A percentile compares a stretch with the other conserved stretches of the same genome.
Conservation (phyloP, 805 yeast genomes). For the Wickerhamiella alocasiicola region DNA sequence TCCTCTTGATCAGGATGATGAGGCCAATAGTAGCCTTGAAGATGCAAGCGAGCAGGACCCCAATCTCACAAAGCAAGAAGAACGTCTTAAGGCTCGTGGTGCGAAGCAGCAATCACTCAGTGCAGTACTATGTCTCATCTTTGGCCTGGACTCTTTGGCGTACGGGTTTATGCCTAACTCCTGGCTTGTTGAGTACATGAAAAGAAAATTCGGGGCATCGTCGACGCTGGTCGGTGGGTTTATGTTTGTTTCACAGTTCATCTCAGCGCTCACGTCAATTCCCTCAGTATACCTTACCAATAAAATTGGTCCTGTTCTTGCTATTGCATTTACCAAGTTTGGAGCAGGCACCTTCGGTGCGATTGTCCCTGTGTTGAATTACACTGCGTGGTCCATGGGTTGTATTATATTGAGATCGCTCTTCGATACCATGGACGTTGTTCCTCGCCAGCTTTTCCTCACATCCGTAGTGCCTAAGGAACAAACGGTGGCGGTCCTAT, state of each 20-base stretch:
- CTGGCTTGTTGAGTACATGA: slow-evolving; percentile 78
- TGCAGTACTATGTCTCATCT: slow-evolving; percentile 25
- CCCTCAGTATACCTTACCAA: slow-evolving; percentile 66
- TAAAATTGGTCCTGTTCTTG: slow-evolving; percentile 61
- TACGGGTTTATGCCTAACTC: slow-evolving; percentile 80
- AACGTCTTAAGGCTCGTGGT: background rate
- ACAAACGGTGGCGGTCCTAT: slow-evolving; percentile 58
- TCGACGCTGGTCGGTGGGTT: slow-evolving; percentile 50
- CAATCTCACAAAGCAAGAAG: background rate
- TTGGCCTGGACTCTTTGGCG: slow-evolving; percentile 79
- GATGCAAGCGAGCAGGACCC: background rate
- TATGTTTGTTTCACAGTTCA: slow-evolving; percentile 19
- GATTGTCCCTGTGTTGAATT: slow-evolving; percentile 37
- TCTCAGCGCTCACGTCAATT: slow-evolving; percentile 41
- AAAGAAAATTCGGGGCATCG: slow-evolving; percentile 39
- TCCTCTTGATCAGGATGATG: background rate
- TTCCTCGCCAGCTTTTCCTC: slow-evolving; percentile 73
- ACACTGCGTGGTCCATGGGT: slow-evolving; percentile 35
- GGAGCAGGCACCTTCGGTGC: slow-evolving; percentile 63
- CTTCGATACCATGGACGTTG: slow-evolving; percentile 77
- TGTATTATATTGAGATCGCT: slow-evolving; percentile 45
- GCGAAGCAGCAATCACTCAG: slow-evolving; percentile 10
- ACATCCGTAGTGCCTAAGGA: slow-evolving; percentile 57
- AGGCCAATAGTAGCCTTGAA: background rate
- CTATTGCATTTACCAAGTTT: slow-evolving; percentile 60